These are phyloP conservation scores for Eucalyptus cladocalyx DNA, from an alignment of 345 rosid species.

Conservation along the genomic window DNA sequence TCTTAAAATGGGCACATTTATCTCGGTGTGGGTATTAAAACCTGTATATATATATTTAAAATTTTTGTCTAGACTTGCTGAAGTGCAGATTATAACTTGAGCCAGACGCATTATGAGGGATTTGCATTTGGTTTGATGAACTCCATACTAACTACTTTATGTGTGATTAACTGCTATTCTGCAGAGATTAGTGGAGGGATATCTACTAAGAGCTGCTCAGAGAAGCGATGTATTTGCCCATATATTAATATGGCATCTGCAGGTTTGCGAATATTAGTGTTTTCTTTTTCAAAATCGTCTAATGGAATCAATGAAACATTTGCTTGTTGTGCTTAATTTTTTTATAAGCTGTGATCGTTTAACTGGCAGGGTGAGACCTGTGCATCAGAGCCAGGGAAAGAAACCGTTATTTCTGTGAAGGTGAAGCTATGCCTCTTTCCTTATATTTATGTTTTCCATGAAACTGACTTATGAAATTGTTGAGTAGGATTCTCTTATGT, in stretches of 20 bases:
- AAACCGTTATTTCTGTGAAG: conserved; percentile 14
- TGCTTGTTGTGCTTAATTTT: neutral
- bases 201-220: conserved; percentile 94
- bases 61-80: neutral
- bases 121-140: neutral
- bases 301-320: neutral
- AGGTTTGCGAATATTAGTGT: conserved; percentile 31
- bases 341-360: neutral
- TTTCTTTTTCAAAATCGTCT: neutral
- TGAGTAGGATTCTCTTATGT: neutral
- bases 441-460: neutral
- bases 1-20: neutral
- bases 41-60: neutral
- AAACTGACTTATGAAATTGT: neutral
- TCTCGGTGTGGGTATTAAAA: neutral
- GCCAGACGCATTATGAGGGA: neutral
- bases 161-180: neutral
- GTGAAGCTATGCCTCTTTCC: neutral
- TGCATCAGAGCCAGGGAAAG: conserved; percentile 61
- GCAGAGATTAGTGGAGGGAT: conserved; percentile 95
- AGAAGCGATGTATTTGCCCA: conserved; percentile 96
- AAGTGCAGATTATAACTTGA: neutral
- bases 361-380: conserved; percentile 63
- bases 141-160: neutral
- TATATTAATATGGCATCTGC: conserved; percentile 95